A percentile compares a stretch with the other conserved stretches of the same genome.
These are phyloP conservation scores for Pseudogymnoascus sp. DNA, from an alignment of 2,329 filamentous ascomycete species.

Conservation along the genomic window DNA sequence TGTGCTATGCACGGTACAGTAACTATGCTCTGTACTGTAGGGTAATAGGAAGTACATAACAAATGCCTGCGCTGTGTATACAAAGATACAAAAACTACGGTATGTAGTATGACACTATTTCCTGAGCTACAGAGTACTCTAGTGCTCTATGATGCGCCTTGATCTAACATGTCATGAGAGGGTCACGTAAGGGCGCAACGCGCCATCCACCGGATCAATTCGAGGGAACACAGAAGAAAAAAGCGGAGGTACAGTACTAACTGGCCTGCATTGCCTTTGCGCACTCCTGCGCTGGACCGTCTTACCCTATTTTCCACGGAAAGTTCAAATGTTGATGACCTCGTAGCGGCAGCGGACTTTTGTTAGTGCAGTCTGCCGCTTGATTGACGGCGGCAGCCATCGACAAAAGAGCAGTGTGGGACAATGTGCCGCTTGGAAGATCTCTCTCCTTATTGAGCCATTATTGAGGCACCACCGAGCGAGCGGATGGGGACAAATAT, in stretches of 20 bases:
- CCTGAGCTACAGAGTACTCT: background rate
- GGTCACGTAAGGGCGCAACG: constrained; percentile 1
- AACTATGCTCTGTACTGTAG: background rate
- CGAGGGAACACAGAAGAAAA: constrained; percentile 1
- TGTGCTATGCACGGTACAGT: background rate
- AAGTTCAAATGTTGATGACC: background rate
- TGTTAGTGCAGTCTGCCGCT: constrained; percentile 8
- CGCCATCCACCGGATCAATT: constrained; percentile 3
- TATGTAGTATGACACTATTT: background rate
- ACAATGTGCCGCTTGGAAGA: background rate
- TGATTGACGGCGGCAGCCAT: constrained; percentile 5
- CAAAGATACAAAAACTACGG: background rate
- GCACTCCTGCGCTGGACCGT: background rate
- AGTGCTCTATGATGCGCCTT: constrained; percentile 2
- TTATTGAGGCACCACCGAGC: background rate
- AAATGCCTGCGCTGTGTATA: background rate
- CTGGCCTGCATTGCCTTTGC: background rate
- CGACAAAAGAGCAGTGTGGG: background rate
- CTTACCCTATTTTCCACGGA: background rate
- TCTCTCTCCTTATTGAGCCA: background rate
- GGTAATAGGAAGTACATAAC: background rate
- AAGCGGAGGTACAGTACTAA: constrained; percentile 2
- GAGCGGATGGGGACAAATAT: background rate
- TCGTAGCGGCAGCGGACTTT: background rate
- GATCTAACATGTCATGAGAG: constrained; percentile 5